Percentiles rank a stretch among this genome's conserved stretches.
These are phyloP conservation scores for Taphrina sp. DNA, from an alignment of 1,139 yeast genomes.

Conservation along the genomic window DNA sequence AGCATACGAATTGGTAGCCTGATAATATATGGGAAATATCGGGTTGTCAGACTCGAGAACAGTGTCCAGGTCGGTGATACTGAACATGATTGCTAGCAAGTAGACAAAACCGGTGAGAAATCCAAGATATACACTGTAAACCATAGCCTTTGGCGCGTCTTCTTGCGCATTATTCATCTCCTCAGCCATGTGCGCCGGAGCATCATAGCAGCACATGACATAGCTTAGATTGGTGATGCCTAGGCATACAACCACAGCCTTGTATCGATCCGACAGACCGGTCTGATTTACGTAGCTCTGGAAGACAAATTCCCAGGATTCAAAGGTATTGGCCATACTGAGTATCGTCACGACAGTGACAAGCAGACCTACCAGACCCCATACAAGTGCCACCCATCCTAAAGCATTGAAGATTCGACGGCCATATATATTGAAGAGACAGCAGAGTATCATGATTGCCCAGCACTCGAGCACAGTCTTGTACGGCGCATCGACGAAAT, in stretches of 20 bases:
- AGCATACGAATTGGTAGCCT: slow-evolving; percentile 55
- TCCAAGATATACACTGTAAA: slow-evolving; percentile 63
- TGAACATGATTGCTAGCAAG: slow-evolving; percentile 66
- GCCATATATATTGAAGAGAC: slow-evolving; percentile 38
- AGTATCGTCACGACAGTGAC: slow-evolving; percentile 39
- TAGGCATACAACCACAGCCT: slow-evolving; percentile 43
- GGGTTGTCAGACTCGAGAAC: slow-evolving; percentile 60
- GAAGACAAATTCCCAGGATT: slow-evolving; percentile 40
- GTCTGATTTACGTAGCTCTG: slow-evolving; percentile 38
- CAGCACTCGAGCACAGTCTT: slow-evolving; percentile 36
- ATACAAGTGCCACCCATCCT: slow-evolving; percentile 40
- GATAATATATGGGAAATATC: slow-evolving; percentile 57
- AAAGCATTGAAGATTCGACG: slow-evolving; percentile 39
- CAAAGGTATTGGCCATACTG: slow-evolving; percentile 39
- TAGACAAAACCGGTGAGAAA: slow-evolving; percentile 68
- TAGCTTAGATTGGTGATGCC: slow-evolving; percentile 78
- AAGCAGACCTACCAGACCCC: slow-evolving; percentile 39
- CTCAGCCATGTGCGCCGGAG: slow-evolving; percentile 77
- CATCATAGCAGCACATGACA: slow-evolving; percentile 78
- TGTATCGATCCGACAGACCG: slow-evolving; percentile 37
- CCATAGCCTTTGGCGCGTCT: slow-evolving; percentile 74
- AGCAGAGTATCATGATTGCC: slow-evolving; percentile 31
- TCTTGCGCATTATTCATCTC: slow-evolving; percentile 61
- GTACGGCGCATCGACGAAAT: slow-evolving; percentile 34
- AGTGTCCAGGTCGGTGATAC: slow-evolving; percentile 67